Evolutionary conservation across 345 rosid species (phyloP).

Genomic region (Pugionium dolabratum): DNA sequence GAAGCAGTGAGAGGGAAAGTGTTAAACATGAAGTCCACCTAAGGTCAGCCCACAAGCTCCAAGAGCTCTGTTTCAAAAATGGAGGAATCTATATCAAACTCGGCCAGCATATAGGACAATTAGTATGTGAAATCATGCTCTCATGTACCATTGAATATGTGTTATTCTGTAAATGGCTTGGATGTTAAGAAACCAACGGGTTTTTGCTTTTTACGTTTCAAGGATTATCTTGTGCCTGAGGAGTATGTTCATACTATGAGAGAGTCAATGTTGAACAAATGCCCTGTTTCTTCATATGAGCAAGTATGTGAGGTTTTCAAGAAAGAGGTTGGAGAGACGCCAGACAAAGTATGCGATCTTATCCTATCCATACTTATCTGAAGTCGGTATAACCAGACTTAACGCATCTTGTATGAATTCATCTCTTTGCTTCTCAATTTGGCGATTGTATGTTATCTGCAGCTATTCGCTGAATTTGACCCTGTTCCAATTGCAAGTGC

Average conservation of each 20-base stretch:
- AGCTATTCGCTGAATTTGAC: conserved; percentile 82
- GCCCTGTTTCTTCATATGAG: conserved; percentile 90
- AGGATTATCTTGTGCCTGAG: conserved; percentile 88
- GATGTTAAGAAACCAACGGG: no score
- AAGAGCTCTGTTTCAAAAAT: conserved; percentile 83
- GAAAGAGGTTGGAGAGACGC: conserved; percentile 84
- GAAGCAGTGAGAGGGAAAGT: conserved; percentile 65
- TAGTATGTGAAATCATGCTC: conserved; percentile 50
- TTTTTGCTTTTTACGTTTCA: conserved; percentile 27
- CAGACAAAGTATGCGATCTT: conserved; percentile 66
- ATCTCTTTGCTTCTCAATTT: conserved; percentile 1
- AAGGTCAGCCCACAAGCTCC: conserved; percentile 87
- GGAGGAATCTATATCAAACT: conserved; percentile 96
- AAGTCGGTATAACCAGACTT: background rate
- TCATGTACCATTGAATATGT: conserved; percentile 22
- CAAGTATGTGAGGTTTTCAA: conserved; percentile 90
- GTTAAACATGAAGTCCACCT: conserved; percentile 89
- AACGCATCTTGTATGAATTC: conserved; percentile 7
- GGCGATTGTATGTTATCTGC: conserved; percentile 24
- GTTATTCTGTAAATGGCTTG: no score
- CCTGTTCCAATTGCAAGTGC: conserved; percentile 96
- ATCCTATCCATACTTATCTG: background rate
- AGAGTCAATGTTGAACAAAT: conserved; percentile 87
- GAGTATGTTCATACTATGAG: conserved; percentile 86
- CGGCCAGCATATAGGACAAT: conserved; percentile 92